Conservation (phyloP, 1,284 basidiomycete species). For the Puccinia novopanici region DNA sequence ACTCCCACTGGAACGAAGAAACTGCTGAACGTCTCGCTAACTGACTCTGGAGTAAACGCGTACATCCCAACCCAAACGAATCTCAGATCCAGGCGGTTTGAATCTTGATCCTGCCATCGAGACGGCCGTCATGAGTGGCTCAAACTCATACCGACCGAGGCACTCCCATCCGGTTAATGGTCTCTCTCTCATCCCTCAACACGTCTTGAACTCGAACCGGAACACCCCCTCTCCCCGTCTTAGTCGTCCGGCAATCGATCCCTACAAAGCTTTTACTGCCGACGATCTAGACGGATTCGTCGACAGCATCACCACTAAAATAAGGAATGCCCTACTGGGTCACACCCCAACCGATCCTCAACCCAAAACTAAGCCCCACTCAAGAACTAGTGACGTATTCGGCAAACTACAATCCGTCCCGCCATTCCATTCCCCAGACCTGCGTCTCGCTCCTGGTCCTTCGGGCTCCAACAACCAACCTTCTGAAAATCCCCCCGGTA, state of each 20-base stretch:
- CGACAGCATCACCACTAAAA: constrained; percentile 44
- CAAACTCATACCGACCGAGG: constrained; percentile 32
- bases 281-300: constrained; percentile 48
- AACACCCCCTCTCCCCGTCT: constrained; percentile 35
- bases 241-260: constrained; percentile 41
- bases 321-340: constrained; percentile 37
- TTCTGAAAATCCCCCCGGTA: not conserved
- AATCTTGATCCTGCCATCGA: not conserved
- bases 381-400: constrained; percentile 34
- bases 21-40: too few species aligned
- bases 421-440: not conserved
- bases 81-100: not conserved
- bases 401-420: constrained; percentile 12
- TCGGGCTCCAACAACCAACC: constrained; percentile 5
- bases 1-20: too few species aligned
- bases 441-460: not conserved
- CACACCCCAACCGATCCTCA: not conserved
- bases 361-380: not conserved
- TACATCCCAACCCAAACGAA: not conserved
- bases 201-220: constrained; percentile 30
- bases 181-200: constrained; percentile 48
- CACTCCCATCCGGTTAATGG: constrained; percentile 48
- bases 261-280: constrained; percentile 47
- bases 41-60: not conserved
- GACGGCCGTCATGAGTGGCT: constrained; percentile 9